These are phyloP conservation scores for Penicillium aurantiogriseum DNA, from an alignment of 2,329 filamentous ascomycete species.

Conservation along the genomic window DNA sequence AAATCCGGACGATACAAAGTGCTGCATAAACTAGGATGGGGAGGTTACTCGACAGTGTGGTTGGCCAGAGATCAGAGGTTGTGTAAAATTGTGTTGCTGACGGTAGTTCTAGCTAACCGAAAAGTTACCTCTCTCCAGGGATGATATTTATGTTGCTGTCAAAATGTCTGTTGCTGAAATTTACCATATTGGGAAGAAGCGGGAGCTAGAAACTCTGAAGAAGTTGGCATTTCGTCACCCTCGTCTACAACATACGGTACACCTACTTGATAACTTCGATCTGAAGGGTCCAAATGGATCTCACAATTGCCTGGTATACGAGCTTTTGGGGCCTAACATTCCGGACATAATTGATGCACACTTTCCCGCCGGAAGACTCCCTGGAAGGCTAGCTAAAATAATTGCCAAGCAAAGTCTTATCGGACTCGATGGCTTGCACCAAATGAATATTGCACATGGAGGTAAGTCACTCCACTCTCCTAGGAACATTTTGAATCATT, in stretches of 20 bases:
- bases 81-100: background rate
- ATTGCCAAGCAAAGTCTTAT: constrained; percentile 43
- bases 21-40: constrained; percentile 40
- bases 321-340: constrained; percentile 44
- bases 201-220: constrained; percentile 20
- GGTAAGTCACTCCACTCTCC: constrained; percentile 22
- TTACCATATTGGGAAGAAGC: constrained; percentile 7
- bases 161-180: constrained; percentile 24
- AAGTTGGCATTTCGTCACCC: constrained; percentile 14
- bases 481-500: constrained; percentile 7
- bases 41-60: constrained; percentile 40
- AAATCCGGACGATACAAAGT: constrained; percentile 34
- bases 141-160: constrained; percentile 25
- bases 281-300: constrained; percentile 46
- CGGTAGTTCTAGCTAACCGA: constrained; percentile 9
- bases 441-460: constrained; percentile 42
- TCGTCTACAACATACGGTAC: constrained; percentile 32
- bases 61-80: constrained; percentile 32
- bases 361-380: constrained; percentile 38
- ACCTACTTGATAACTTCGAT: constrained; percentile 40
- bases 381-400: constrained; percentile 42
- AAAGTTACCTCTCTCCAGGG: constrained; percentile 17
- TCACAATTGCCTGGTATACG: constrained; percentile 47
- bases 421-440: constrained; percentile 41
- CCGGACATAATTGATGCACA: constrained; percentile 37